phyloP scores from a whole-genome alignment of 176 grass and related monocot species.

The Thalia dealbata region DNA sequence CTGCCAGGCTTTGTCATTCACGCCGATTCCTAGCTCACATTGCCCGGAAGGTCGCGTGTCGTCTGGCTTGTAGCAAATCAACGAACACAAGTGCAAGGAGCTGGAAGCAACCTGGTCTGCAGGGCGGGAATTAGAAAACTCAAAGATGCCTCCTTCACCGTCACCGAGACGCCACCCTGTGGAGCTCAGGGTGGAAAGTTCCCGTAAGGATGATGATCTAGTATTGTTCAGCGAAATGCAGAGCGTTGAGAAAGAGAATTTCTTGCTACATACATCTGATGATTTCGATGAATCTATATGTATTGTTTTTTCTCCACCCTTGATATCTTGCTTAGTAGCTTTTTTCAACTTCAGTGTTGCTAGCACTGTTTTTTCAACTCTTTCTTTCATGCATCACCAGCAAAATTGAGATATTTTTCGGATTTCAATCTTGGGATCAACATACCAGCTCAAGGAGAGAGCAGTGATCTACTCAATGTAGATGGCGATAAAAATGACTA shows the following conservation, averaged over 20 bases:
- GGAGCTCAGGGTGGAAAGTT: constrained; percentile 26
- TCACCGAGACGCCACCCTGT: constrained; percentile 37
- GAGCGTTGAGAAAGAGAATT: constrained; percentile 62
- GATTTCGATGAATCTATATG: constrained; percentile 84
- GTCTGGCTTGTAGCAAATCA: background rate
- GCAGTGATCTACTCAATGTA: constrained; percentile 60
- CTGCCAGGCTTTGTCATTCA: background rate
- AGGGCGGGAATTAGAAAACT: constrained; percentile 3
- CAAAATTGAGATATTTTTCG: constrained; percentile 66
- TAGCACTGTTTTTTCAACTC: constrained; percentile 11
- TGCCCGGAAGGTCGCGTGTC: background rate
- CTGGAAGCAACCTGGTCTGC: background rate
- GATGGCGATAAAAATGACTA: constrained; percentile 94
- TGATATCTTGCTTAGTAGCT: constrained; percentile 34
- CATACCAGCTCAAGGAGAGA: constrained; percentile 49
- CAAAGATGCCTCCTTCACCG: constrained; percentile 68
- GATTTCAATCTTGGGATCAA: constrained; percentile 65
- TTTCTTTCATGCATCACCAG: constrained; percentile 31
- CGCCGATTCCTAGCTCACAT: background rate
- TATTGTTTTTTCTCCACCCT: constrained; percentile 26
- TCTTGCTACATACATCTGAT: constrained; percentile 65
- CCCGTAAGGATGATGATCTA: constrained; percentile 77
- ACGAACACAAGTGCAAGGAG: constrained; percentile 3
- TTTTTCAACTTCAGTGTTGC: constrained; percentile 5
- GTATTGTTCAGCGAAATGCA: constrained; percentile 63